A percentile compares a stretch with the other conserved stretches of the same genome.
phyloP scores from a whole-genome alignment of 805 yeast genomes.

The Yamadazyma scolyti region DNA sequence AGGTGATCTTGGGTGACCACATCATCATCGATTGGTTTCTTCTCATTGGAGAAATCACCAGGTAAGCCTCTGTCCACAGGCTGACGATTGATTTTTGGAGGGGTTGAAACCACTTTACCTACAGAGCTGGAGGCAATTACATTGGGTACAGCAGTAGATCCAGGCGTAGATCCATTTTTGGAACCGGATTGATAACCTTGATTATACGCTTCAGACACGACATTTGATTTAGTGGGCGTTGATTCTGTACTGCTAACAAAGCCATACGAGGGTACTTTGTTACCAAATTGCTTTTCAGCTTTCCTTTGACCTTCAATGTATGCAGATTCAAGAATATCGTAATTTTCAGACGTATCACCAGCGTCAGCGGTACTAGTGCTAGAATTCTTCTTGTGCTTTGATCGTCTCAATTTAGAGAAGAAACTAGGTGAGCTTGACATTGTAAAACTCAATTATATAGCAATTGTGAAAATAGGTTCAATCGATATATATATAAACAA shows the following conservation, averaged over 20 bases:
- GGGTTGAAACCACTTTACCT: slow-evolving; percentile 26
- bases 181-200: background rate
- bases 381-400: slow-evolving; percentile 4
- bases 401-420: slow-evolving; percentile 8
- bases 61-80: slow-evolving; percentile 26
- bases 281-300: slow-evolving; percentile 14
- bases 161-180: background rate
- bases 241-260: background rate
- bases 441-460: no score
- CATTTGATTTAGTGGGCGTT: background rate
- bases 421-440: slow-evolving; percentile 5
- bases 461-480: no score
- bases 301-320: slow-evolving; percentile 17
- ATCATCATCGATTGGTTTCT: slow-evolving; percentile 24
- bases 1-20: slow-evolving; percentile 12
- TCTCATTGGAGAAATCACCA: slow-evolving; percentile 33
- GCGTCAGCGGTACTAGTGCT: slow-evolving; percentile 1
- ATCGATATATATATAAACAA: no score
- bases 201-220: slow-evolving; percentile 2
- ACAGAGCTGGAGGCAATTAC: slow-evolving; percentile 11
- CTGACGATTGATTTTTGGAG: slow-evolving; percentile 24
- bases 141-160: slow-evolving; percentile 1
- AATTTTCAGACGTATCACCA: slow-evolving; percentile 1
- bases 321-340: slow-evolving; percentile 13
- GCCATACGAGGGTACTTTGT: slow-evolving; percentile 7